Percentiles rank a stretch among this genome's conserved stretches.
Evolutionary conservation across 257 asterid genomes (phyloP).

Genomic region (Sherardia arvensis): DNA sequence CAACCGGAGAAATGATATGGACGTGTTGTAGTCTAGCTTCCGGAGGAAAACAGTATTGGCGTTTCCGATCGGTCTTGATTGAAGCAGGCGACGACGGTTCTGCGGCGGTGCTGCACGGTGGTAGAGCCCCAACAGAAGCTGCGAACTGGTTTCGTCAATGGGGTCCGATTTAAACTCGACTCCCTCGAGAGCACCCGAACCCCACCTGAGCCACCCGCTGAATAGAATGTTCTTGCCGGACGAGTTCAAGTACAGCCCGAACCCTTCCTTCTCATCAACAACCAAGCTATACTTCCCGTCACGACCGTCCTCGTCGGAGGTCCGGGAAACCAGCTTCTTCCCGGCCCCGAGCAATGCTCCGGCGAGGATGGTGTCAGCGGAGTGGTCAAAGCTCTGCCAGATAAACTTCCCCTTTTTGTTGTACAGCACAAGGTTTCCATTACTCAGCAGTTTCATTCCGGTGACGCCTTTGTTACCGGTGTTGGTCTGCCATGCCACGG

Average conservation of each 20-base stretch:
- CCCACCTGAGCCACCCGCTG: slow-evolving; percentile 9
- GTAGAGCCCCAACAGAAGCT: slow-evolving; percentile 5
- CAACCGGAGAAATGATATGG: slow-evolving; percentile 10
- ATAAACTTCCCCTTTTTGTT: slow-evolving; percentile 4
- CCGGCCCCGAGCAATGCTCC: slow-evolving; percentile 3
- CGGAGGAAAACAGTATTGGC: background rate
- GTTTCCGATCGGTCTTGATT: background rate
- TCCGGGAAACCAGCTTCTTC: slow-evolving; percentile 11
- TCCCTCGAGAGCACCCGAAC: background rate
- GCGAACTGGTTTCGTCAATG: background rate
- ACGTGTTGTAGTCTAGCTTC: slow-evolving; percentile 13
- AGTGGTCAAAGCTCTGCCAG: slow-evolving; percentile 9
- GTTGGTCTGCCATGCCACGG: slow-evolving; percentile 17
- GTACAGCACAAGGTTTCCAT: slow-evolving; percentile 16
- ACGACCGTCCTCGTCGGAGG: slow-evolving; percentile 6
- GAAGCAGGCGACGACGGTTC: slow-evolving; percentile 1
- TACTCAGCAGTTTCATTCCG: slow-evolving; percentile 5
- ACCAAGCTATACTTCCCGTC: slow-evolving; percentile 14
- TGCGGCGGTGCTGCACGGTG: background rate
- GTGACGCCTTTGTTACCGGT: slow-evolving; percentile 11
- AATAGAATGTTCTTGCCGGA: slow-evolving; percentile 4
- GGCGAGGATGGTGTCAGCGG: slow-evolving; percentile 9
- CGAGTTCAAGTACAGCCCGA: slow-evolving; percentile 8
- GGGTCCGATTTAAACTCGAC: background rate
- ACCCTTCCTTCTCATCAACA: slow-evolving; percentile 1